Percentiles rank a stretch among this genome's conserved stretches.
These are phyloP conservation scores for Grigorovia transvaalensis DNA, from an alignment of 805 yeast genomes.

Conservation along the genomic window DNA sequence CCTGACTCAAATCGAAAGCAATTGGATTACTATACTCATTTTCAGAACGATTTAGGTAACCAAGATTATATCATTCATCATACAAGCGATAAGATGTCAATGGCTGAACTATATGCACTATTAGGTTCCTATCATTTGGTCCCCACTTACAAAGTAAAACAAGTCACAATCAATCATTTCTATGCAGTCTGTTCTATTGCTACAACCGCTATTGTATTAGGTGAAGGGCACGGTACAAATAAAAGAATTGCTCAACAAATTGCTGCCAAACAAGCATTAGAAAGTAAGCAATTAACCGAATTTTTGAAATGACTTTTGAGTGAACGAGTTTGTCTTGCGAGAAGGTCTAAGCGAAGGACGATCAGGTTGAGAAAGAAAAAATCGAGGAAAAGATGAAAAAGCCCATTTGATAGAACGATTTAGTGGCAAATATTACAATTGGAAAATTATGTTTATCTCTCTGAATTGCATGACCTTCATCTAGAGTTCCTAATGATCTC, in stretches of 20 bases:
- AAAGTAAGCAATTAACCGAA: background rate
- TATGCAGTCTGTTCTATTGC: conserved; percentile 9
- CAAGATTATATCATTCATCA: conserved; percentile 1
- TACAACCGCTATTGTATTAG: conserved; percentile 7
- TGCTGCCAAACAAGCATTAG: conserved; percentile 9
- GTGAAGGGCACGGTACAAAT: conserved; percentile 13
- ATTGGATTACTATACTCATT: background rate
- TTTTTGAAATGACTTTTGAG: background rate
- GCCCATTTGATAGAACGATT: too few species aligned
- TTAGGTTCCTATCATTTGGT: conserved; percentile 7
- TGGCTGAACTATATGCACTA: conserved; percentile 7
- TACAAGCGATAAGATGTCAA: conserved; percentile 7
- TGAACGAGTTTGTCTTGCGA: background rate
- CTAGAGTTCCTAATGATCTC: too few species aligned
- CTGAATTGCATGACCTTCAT: too few species aligned
- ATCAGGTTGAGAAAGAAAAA: too few species aligned
- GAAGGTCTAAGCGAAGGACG: too few species aligned
- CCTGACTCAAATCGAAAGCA: background rate
- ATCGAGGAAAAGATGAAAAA: too few species aligned
- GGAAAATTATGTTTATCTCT: too few species aligned
- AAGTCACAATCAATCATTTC: conserved; percentile 2
- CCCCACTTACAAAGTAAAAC: conserved; percentile 9
- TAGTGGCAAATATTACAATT: too few species aligned
- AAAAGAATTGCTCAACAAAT: conserved; percentile 13
- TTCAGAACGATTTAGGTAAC: conserved; percentile 1